phyloP scores from a whole-genome alignment of 805 yeast species.

The Pichia gijzeniarum region DNA sequence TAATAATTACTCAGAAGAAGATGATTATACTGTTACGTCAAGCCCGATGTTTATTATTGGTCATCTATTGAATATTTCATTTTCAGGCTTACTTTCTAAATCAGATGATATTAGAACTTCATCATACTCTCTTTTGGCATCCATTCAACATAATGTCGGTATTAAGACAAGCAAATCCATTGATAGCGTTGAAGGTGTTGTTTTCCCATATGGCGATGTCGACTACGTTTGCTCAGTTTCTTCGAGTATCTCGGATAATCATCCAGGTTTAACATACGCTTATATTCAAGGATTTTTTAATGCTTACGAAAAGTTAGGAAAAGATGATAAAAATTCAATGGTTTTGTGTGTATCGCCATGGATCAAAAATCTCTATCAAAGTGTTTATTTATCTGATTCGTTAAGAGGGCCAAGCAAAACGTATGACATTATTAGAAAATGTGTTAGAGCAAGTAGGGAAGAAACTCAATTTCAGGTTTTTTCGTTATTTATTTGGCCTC shows the following conservation, averaged over 20 bases:
- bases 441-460: slow-evolving; percentile 51
- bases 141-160: slow-evolving; percentile 53
- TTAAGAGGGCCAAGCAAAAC: slow-evolving; percentile 55
- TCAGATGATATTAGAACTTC: slow-evolving; percentile 54
- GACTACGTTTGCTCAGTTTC: slow-evolving; percentile 55
- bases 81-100: slow-evolving; percentile 61
- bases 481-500: slow-evolving; percentile 60
- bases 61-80: slow-evolving; percentile 53
- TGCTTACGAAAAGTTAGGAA: slow-evolving; percentile 39
- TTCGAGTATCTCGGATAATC: slow-evolving; percentile 44
- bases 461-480: slow-evolving; percentile 47
- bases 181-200: slow-evolving; percentile 49
- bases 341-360: slow-evolving; percentile 63
- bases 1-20: slow-evolving; percentile 23
- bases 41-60: slow-evolving; percentile 35
- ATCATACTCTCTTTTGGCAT: slow-evolving; percentile 56
- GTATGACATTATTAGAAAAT: slow-evolving; percentile 52
- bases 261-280: slow-evolving; percentile 56
- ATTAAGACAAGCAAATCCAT: slow-evolving; percentile 54
- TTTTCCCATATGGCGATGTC: slow-evolving; percentile 62
- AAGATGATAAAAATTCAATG: slow-evolving; percentile 32
- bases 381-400: slow-evolving; percentile 49
- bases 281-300: slow-evolving; percentile 45
- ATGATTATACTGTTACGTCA: slow-evolving; percentile 34
- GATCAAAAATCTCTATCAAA: slow-evolving; percentile 57